A percentile compares a stretch with the other conserved stretches of the same genome.
Conservation (phyloP, 2,329 filamentous ascomycete species). For the Fusarium sp. region DNA sequence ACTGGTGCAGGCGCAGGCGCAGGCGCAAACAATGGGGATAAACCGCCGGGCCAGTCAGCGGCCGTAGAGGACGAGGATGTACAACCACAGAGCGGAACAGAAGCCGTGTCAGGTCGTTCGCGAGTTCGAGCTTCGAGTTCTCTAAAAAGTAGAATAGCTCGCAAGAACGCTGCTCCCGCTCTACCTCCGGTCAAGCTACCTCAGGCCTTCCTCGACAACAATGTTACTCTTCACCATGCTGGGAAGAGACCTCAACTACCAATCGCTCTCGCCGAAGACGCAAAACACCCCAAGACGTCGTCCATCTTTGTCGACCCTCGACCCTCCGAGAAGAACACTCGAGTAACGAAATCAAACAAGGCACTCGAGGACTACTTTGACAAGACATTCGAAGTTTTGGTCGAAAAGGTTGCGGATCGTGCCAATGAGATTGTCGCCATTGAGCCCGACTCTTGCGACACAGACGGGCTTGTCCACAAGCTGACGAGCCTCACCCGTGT, state of each 20-base stretch:
- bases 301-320: slow-evolving; percentile 49
- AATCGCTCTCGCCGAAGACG: slow-evolving; percentile 53
- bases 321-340: slow-evolving; percentile 41
- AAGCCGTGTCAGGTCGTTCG: slow-evolving; percentile 49
- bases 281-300: slow-evolving; percentile 52
- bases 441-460: slow-evolving; percentile 14
- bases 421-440: slow-evolving; percentile 26
- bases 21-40: slow-evolving; percentile 47
- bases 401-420: slow-evolving; percentile 39
- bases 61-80: slow-evolving; percentile 49
- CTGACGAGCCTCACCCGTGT: slow-evolving; percentile 43
- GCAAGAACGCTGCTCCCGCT: slow-evolving; percentile 56
- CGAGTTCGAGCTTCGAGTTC: slow-evolving; percentile 47
- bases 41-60: slow-evolving; percentile 49
- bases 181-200: slow-evolving; percentile 71
- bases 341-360: slow-evolving; percentile 46
- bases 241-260: slow-evolving; percentile 51
- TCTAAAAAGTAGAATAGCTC: slow-evolving; percentile 53
- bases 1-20: slow-evolving; percentile 35
- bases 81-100: slow-evolving; percentile 50
- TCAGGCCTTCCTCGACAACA: slow-evolving; percentile 68
- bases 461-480: slow-evolving; percentile 35
- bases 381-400: slow-evolving; percentile 44
- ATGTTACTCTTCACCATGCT: slow-evolving; percentile 59
- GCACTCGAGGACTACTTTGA: slow-evolving; percentile 54